These are phyloP conservation scores for Hypomontagnella submonticulosa DNA, from an alignment of 495 filamentous ascomycete species.

Conservation along the genomic window DNA sequence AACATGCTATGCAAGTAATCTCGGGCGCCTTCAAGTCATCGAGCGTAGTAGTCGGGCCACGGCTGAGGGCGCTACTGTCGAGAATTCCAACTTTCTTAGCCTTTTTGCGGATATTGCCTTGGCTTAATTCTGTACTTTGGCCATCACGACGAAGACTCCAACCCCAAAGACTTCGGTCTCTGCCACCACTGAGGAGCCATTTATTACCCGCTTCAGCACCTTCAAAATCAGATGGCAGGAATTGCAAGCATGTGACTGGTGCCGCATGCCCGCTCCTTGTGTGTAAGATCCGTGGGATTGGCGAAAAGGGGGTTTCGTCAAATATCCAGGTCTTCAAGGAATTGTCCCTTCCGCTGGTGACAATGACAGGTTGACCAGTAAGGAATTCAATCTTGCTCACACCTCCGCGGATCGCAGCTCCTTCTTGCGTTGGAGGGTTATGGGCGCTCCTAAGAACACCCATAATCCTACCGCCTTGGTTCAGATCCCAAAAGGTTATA, in stretches of 20 bases:
- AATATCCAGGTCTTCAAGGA: conserved; percentile 95
- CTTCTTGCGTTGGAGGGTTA: conserved; percentile 68
- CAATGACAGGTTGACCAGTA: conserved; percentile 86
- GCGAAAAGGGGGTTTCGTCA: conserved; percentile 84
- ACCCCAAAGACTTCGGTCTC: conserved; percentile 91
- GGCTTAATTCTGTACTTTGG: conserved; percentile 92
- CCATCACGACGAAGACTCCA: conserved; percentile 95
- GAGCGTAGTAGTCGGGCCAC: conserved; percentile 66
- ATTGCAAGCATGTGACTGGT: conserved; percentile 79
- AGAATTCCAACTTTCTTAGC: conserved; percentile 83
- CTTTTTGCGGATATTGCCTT: conserved; percentile 83
- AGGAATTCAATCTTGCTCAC: conserved; percentile 89
- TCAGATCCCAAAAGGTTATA: conserved; percentile 95
- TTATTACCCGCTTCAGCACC: conserved; percentile 89
- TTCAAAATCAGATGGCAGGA: conserved; percentile 86
- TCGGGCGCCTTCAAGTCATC: conserved; percentile 88
- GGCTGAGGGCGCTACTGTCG: conserved; percentile 54
- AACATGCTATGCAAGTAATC: conserved; percentile 89
- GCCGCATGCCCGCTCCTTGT: conserved; percentile 87
- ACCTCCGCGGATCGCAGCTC: conserved; percentile 60
- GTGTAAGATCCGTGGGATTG: conserved; percentile 85
- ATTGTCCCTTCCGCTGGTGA: conserved; percentile 93
- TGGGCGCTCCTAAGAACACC: conserved; percentile 88
- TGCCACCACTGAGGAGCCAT: conserved; percentile 90
- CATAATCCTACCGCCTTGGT: conserved; percentile 81